Base-by-base conservation (phyloP, 2,329 filamentous ascomycete genomes). In the Thelonectria discophora region DNA sequence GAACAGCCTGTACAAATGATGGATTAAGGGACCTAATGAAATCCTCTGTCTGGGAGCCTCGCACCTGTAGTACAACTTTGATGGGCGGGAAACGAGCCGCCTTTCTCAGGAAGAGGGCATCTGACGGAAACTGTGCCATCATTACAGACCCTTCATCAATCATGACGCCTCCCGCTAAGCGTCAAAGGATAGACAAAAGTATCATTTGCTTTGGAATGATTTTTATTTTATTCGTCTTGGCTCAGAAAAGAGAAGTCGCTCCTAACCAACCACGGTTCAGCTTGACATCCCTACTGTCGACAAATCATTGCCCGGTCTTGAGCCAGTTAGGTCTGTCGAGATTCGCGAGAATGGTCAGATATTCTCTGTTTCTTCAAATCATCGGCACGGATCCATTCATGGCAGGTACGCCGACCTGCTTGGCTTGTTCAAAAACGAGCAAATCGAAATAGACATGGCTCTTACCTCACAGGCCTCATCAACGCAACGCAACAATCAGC, bases 31-130 rank as follows among this genome's bases (percentile, higher is more conserved):
- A 42, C 17, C 4, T 24, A 7, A 7, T 17, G 37, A 40, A 40
- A 17, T 32, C 9, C n/a, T 5, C 39, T 42, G 39, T 9, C 17
- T 42, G 18, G 8, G 13, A n/a, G 39, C 39, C 13, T 30, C 40
- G 34, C 3, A 47, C 55, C 39, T 52, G 39, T 12, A 58, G 55
- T 7, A 58, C 34, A 0, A 58, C 5, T 30, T 58, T 58, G 15
- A 58, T 12, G 24, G 55, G 55, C 18, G 5, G 37, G 24, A 24
- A 24, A 7, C 24, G 7, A 24, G 24, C 24, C 24, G 24, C 39
- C 18, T n/a, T 42, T 42, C 39, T n/a, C 7, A 42, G 39, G 15
- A n/a, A 42, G 17, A 42, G 15, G 39, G 10, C 11, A n/a, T 9
- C 39, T 17, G 18, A 24, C 7, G 7, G 24, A 24, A n/a, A n/a